Conservation (phyloP, 305 asterid genomes). For the Solanum aculeatissimum region DNA sequence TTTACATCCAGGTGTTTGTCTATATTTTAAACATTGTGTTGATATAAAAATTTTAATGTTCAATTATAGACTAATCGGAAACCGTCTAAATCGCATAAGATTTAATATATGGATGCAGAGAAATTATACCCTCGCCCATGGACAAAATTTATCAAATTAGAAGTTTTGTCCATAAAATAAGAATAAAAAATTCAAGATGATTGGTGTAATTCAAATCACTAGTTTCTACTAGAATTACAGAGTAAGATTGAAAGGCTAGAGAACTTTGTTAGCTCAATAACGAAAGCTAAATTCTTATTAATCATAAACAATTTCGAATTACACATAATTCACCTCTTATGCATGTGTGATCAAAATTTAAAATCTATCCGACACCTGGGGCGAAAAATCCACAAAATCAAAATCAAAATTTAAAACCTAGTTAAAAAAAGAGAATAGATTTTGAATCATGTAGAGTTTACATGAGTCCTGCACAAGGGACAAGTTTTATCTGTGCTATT, state of each 20-base stretch:
- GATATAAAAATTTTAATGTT: accelerated
- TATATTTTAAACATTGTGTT: neutral
- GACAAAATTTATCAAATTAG: neutral
- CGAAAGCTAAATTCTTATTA: too few species aligned
- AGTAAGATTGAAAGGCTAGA: too few species aligned
- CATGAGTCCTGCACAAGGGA: neutral
- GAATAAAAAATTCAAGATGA: too few species aligned
- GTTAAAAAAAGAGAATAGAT: neutral
- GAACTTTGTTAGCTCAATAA: too few species aligned
- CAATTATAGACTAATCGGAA: neutral
- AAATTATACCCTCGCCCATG: too few species aligned
- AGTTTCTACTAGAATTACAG: too few species aligned
- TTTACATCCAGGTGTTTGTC: too few species aligned
- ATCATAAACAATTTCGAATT: neutral
- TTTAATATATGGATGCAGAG: too few species aligned
- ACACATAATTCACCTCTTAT: neutral
- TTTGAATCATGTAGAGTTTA: neutral
- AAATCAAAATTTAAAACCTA: neutral
- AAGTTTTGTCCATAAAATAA: neutral
- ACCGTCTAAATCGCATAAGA: too few species aligned
- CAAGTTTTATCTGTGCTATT: neutral
- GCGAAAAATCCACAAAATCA: neutral
- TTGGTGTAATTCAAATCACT: too few species aligned
- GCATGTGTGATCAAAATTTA: neutral
- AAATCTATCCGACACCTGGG: neutral